Percentiles rank a stretch among this genome's conserved stretches.
Evolutionary conservation across 2,329 filamentous ascomycete species (phyloP).

Genomic region (Diaporthe vexans): DNA sequence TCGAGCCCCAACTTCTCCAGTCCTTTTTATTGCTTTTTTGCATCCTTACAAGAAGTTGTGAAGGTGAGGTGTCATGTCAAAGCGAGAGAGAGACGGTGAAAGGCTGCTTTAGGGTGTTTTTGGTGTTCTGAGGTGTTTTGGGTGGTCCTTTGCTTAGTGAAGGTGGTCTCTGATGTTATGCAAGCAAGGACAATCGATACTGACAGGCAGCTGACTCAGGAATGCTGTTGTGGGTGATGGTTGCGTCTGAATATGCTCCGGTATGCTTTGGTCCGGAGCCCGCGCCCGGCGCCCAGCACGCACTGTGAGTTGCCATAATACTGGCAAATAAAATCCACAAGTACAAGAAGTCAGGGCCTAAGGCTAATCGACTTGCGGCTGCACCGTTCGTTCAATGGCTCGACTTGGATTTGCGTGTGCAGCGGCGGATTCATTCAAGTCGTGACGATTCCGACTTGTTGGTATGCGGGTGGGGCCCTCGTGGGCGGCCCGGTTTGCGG

Average conservation of each 20-base stretch:
- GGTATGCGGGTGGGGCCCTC: not conserved
- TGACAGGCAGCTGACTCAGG: not conserved
- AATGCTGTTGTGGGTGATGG: not conserved
- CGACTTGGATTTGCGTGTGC: not conserved
- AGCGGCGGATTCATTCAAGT: too few relatives aligned
- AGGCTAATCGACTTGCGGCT: not conserved
- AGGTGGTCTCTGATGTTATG: too few relatives aligned
- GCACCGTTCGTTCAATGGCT: not conserved
- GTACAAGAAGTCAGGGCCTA: not conserved
- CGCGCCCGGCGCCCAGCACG: not conserved
- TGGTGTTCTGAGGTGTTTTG: not conserved
- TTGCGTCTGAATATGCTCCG: not conserved
- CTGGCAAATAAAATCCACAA: not conserved
- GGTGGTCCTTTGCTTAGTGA: not conserved
- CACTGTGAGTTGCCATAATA: not conserved
- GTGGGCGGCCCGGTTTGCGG: not conserved
- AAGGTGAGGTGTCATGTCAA: not conserved
- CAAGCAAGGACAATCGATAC: too few relatives aligned
- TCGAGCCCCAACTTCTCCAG: not conserved
- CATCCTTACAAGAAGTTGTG: not conserved
- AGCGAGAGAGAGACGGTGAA: not conserved
- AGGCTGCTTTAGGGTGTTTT: too few relatives aligned
- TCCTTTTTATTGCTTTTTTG: not conserved
- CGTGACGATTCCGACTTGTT: not conserved
- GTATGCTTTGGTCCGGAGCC: not conserved